These are phyloP conservation scores for Trichoderma asperelloides DNA, from an alignment of 495 filamentous ascomycete species.

Conservation along the genomic window DNA sequence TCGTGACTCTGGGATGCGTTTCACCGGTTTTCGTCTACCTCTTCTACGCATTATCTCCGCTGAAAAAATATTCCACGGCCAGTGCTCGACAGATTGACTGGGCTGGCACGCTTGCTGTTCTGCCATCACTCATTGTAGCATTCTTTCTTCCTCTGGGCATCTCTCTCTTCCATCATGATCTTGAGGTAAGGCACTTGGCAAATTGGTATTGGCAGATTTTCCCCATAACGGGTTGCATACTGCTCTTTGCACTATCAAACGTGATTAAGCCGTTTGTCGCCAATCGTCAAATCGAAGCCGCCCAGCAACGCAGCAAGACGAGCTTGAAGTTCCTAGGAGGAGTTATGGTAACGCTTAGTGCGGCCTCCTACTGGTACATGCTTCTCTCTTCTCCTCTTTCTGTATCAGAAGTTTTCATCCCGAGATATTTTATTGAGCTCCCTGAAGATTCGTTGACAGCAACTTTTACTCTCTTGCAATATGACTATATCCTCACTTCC, in stretches of 20 bases:
- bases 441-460: background rate
- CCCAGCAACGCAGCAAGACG: background rate
- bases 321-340: background rate
- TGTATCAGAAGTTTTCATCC: background rate
- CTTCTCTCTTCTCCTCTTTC: background rate
- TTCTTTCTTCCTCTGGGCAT: background rate
- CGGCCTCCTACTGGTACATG: background rate
- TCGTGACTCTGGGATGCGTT: background rate
- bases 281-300: background rate
- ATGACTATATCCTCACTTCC: background rate
- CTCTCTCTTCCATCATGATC: background rate
- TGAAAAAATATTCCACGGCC: background rate
- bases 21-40: background rate
- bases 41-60: background rate
- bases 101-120: background rate
- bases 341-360: background rate
- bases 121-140: background rate
- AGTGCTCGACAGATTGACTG: background rate
- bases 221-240: background rate
- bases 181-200: background rate
- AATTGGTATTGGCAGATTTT: slow-evolving; percentile 8
- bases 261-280: background rate
- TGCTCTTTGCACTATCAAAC: background rate
- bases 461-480: background rate
- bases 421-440: background rate